Evolutionary conservation across 2,329 filamentous ascomycete species (phyloP).

Genomic region (Colletotrichum neosansevieriae): DNA sequence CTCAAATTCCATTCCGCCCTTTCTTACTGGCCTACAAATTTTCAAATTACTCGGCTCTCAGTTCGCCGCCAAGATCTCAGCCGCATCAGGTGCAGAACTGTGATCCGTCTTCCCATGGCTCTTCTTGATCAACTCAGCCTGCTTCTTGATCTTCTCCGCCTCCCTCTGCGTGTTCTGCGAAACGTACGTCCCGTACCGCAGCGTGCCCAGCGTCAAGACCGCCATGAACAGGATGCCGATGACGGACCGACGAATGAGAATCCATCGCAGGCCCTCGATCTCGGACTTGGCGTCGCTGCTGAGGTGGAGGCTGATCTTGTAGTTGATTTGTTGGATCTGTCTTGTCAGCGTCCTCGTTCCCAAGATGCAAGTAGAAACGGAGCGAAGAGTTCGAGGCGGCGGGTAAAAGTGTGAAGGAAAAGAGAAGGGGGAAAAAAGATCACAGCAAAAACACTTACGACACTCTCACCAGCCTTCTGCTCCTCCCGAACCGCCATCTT

Average conservation of each 20-base stretch:
- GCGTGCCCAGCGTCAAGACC: conserved; percentile 68
- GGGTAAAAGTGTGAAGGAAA: background rate
- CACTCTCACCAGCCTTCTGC: conserved; percentile 85
- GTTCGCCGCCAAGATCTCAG: conserved; percentile 69
- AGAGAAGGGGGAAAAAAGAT: background rate
- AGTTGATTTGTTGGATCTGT: conserved; percentile 92
- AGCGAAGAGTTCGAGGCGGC: too few species aligned
- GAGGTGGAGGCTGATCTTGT: conserved; percentile 91
- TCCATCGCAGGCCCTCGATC: conserved; percentile 92
- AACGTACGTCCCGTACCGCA: conserved; percentile 71
- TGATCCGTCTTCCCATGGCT: conserved; percentile 61
- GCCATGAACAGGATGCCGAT: conserved; percentile 76
- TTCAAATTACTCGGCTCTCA: conserved; percentile 45
- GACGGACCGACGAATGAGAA: conserved; percentile 74
- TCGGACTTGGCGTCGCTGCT: conserved; percentile 93
- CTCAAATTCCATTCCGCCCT: too few species aligned
- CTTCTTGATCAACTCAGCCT: conserved; percentile 57
- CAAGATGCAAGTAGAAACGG: background rate
- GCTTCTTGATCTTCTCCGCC: conserved; percentile 56
- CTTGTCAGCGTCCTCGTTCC: conserved; percentile 36
- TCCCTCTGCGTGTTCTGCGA: conserved; percentile 63
- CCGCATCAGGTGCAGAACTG: conserved; percentile 63
- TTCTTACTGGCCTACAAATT: too few species aligned
- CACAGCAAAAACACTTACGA: conserved; percentile 61
- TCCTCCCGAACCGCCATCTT: conserved; percentile 93